These are phyloP conservation scores for Seiridium unicorne DNA, from an alignment of 2,329 filamentous ascomycete species.

Conservation along the genomic window DNA sequence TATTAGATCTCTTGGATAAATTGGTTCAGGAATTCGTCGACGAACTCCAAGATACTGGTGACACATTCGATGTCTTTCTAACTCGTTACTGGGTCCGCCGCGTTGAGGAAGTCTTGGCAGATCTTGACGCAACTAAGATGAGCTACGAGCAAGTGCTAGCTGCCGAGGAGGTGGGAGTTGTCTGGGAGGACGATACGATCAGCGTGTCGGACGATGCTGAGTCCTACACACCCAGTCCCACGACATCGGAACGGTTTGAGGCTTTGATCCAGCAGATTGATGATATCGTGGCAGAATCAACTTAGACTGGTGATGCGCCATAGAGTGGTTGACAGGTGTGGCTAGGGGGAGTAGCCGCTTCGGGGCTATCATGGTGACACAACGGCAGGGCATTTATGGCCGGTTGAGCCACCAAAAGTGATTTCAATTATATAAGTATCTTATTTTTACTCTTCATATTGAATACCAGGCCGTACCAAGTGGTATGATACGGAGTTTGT, in stretches of 20 bases:
- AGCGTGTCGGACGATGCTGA: neutral
- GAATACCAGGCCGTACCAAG: no score
- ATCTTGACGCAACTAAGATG: neutral
- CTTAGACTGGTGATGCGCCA: neutral
- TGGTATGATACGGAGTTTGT: no score
- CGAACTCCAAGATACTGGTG: neutral
- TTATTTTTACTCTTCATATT: no score
- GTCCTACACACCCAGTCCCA: neutral
- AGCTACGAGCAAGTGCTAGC: neutral
- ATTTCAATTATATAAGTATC: no score
- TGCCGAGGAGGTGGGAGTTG: neutral
- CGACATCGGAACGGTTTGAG: neutral
- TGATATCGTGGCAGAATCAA: neutral
- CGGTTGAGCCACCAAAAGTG: no score
- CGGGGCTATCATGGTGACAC: no score
- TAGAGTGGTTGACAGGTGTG: no score
- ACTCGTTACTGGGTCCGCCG: neutral
- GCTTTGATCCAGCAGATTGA: neutral
- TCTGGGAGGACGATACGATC: neutral
- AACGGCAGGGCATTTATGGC: no score
- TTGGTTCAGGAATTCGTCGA: neutral
- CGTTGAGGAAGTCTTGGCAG: neutral
- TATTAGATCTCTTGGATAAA: neutral
- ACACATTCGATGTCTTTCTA: neutral
- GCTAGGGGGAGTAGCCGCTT: no score